A percentile compares a stretch with the other conserved stretches of the same genome.
Evolutionary conservation across 257 asterid genomes (phyloP).

Genomic region (Solanum megistacrolobum): DNA sequence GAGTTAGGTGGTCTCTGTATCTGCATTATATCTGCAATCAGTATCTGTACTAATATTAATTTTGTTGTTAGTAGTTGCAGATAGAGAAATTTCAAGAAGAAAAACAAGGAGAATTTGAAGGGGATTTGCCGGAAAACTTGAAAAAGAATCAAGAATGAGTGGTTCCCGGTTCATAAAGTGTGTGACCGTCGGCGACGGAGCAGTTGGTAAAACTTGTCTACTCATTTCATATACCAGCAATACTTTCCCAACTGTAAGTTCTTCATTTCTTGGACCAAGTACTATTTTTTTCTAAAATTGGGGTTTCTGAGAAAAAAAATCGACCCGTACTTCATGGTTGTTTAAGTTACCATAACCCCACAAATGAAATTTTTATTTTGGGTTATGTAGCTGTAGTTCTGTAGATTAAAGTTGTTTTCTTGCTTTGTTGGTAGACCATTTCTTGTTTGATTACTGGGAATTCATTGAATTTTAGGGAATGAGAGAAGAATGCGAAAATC

Average conservation of each 20-base stretch:
- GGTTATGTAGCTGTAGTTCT: not conserved
- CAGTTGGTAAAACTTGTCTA: constrained; percentile 16
- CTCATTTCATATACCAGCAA: constrained; percentile 11
- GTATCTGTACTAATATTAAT: not conserved
- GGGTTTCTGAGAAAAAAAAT: not conserved
- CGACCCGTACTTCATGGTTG: not conserved
- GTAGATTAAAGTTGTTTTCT: not conserved
- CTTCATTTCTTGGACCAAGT: not conserved
- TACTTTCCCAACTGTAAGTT: constrained; percentile 9
- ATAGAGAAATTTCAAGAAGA: not conserved
- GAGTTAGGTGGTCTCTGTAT: not conserved
- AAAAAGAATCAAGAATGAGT: not conserved
- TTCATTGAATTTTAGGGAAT: not conserved
- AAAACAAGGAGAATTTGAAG: not conserved
- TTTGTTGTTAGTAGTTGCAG: not conserved
- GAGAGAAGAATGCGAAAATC: not conserved
- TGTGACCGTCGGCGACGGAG: constrained; percentile 17
- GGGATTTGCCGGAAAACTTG: not conserved
- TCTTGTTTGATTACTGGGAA: not conserved
- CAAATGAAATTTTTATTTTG: not conserved
- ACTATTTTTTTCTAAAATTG: not conserved
- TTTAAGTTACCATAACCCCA: not conserved
- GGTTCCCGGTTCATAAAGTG: constrained; percentile 10
- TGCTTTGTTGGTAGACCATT: not conserved
- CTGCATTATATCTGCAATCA: not conserved